Base-by-base conservation (phyloP, 2,329 filamentous ascomycete genomes). In the Tolypocladium pustulatum region DNA sequence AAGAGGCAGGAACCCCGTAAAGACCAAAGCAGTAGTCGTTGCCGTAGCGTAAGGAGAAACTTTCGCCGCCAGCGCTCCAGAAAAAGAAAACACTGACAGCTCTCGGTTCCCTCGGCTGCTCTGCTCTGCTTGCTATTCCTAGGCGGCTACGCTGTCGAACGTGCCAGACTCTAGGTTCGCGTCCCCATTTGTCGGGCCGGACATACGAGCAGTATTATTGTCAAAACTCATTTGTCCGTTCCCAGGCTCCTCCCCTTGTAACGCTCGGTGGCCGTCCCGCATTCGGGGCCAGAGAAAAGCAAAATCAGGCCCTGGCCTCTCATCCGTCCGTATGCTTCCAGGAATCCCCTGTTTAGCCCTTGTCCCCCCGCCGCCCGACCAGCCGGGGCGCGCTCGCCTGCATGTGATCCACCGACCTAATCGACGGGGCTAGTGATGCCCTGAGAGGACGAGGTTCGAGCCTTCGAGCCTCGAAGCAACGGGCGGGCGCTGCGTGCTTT, bases 331-430 rank as follows among this genome's bases (percentile, higher is more conserved):
- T 25, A 27, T 30, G 34, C 37, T 13, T 40, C 37, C 25, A 40
- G 36, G n/a, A 40, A 32, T 55, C 54, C 54, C 54, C 54, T 58
- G 57, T 55, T 22, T 53, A 51, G 34, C 57, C 53, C 54, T 52
- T 53, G 25, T 25, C 32, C 32, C 53, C 36, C 54, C 53, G 34
- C 34, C n/a, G 34, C 34, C 22, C 40, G 38, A 46, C 57, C 53
- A 58, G 41, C 57, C 52, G 57, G 53, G n/a, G 57, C 36, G 27
- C 43, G 36, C 25, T 34, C 22, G 27, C 36, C 13, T 51, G 51
- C 51, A 54, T 36, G 51, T 20, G 57, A 52, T 57, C 56, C 56
- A 38, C 43, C 36, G 46, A 37, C 46, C 36, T 17, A 56, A 51
- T 56, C 55, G 55, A 37, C 22, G n/a, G 27, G 41, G 55, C 41